Evolutionary conservation across 2,329 filamentous ascomycete species (phyloP), one percentile per base, ranked within the genome.

Genomic region (Sporothrix dimorphospora): DNA sequence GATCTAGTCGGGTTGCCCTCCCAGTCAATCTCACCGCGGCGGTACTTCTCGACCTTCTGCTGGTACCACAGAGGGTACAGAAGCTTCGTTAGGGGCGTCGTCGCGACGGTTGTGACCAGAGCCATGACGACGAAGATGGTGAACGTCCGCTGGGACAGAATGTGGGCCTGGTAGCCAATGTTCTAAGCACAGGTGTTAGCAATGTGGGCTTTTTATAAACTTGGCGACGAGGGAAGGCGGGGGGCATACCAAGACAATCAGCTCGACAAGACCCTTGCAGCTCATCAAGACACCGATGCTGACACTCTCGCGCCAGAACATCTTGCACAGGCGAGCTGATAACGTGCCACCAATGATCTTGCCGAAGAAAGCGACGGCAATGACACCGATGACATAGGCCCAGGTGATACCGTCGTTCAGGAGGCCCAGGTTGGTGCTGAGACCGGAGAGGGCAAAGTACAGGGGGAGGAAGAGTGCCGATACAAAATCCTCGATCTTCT

Each of bases 41-140:
- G 92, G 91, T 82, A 86, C 24, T 81, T 82, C 9, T 83, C 85
- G 9, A 86, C 81, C 79, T 86, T 87, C 73, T 82, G 81, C 73
- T 86, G 86, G 71, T 87, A 88, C 80, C 80, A 86, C 0, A 88
- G 86, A 0, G 94, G 94, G 75, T 97, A 97, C 7, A 97, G 83
- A 69, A 83, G 85, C 14, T 88, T 86, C 1, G 91, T 92, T 53
- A 97, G 81, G 0, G 94, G 94, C 0, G 94, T 94, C 0, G 94
- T 97, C 0, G 89, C 82, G 72, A 97, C 94, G 0, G 94, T 97
- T 0, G 94, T 97, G 42, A 97, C 78, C 1, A 97, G 84, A 9
- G 94, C 94, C 94, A 97, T 97, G 78, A 97, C 92, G 27, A 97
- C 94, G 76, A 97, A 97, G 71, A 97, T 97, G 69, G 94, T 97